These are phyloP conservation scores for Aspergillus hiratsukae DNA, from an alignment of 2,329 filamentous ascomycete species.

Conservation along the genomic window DNA sequence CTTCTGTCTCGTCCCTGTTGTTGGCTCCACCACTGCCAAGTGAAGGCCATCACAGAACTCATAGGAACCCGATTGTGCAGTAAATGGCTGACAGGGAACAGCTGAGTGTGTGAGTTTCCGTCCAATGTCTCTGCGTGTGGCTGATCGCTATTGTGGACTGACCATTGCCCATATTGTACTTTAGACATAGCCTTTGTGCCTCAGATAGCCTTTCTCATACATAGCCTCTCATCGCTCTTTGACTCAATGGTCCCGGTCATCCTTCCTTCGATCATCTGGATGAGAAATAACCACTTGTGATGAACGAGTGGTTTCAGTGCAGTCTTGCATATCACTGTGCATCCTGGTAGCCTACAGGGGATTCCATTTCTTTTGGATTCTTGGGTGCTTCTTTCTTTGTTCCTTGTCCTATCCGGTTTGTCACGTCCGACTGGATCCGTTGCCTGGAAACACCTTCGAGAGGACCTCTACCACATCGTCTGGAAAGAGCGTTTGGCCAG, in stretches of 20 bases:
- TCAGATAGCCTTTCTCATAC: constrained; percentile 3
- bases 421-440: background rate
- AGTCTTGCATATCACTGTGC: background rate
- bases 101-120: constrained; percentile 25
- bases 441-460: background rate
- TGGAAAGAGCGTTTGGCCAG: background rate
- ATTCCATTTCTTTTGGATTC: background rate
- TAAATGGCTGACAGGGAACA: constrained; percentile 20
- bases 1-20: constrained; percentile 19
- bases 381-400: background rate
- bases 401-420: background rate
- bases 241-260: constrained; percentile 8
- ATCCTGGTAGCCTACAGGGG: background rate
- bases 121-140: constrained; percentile 1
- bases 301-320: background rate
- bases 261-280: background rate
- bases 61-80: constrained; percentile 10
- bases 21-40: constrained; percentile 15
- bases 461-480: background rate
- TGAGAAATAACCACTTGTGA: background rate
- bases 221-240: constrained; percentile 11
- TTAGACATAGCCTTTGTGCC: constrained; percentile 11
- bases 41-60: constrained; percentile 13
- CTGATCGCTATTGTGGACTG: constrained; percentile 7
- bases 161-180: background rate